A percentile compares a stretch with the other conserved stretches of the same genome.
phyloP scores from a whole-genome alignment of 345 rosid genomes.

The Cardamine resedifolia region DNA sequence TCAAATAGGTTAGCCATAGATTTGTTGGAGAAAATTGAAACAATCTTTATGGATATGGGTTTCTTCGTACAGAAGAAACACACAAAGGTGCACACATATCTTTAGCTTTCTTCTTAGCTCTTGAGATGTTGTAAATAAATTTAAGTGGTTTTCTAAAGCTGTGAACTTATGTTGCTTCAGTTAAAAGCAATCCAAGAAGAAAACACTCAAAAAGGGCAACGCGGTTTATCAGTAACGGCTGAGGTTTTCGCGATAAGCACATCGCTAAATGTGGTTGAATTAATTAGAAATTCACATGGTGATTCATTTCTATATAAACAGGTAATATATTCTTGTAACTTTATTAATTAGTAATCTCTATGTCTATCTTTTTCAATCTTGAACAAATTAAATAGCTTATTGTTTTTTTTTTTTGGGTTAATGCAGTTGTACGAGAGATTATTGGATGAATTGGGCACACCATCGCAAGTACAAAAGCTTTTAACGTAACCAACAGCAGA shows the following conservation, averaged over 20 bases:
- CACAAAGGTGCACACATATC: conserved; percentile 53
- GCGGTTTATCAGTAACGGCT: conserved; percentile 58
- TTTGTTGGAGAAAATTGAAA: conserved; percentile 63
- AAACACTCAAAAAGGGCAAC: conserved; percentile 27
- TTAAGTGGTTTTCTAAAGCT: background rate
- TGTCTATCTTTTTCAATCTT: background rate
- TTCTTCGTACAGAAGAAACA: conserved; percentile 74
- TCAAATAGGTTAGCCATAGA: conserved; percentile 64
- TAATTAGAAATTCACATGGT: conserved; percentile 61
- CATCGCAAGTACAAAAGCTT: conserved; percentile 20
- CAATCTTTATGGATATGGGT: conserved; percentile 65
- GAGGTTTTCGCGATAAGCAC: conserved; percentile 83
- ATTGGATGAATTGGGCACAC: conserved; percentile 53
- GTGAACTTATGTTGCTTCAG: conserved; percentile 39
- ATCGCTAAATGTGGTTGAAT: conserved; percentile 67
- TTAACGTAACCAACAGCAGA: background rate
- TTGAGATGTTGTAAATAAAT: background rate
- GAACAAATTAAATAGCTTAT: background rate
- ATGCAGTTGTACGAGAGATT: conserved; percentile 72
- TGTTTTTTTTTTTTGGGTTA: background rate
- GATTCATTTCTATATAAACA: conserved; percentile 75
- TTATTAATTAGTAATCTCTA: background rate
- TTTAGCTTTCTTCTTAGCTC: background rate
- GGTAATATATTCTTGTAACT: conserved; percentile 39
- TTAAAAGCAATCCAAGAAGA: conserved; percentile 65